phyloP scores from a whole-genome alignment of 139 green algal genomes.

The Tetradesmus lagerheimii region DNA sequence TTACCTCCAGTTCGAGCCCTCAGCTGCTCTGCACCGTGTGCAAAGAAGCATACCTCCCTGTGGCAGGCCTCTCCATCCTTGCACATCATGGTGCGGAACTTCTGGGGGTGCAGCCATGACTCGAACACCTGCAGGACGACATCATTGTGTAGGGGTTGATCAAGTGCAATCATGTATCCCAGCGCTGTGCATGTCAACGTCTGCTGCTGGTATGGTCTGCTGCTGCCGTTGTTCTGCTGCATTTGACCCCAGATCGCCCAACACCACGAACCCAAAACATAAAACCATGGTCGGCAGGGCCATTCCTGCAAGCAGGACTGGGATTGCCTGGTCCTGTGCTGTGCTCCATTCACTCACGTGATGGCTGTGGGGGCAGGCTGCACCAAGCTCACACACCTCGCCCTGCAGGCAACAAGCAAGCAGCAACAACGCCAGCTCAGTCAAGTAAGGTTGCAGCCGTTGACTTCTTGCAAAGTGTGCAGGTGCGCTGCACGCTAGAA shows the following conservation, averaged over 20 bases:
- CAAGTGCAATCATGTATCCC: no score
- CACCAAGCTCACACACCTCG: conserved; percentile 28
- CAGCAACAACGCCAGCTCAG: neutral
- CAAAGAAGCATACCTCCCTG: conserved; percentile 48
- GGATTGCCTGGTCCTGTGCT: no score
- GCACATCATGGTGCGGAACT: conserved; percentile 37
- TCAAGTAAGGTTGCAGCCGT: neutral
- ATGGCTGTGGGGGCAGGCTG: conserved; percentile 39
- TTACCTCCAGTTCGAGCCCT: conserved; percentile 34
- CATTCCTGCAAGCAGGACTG: no score
- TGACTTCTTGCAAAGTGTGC: neutral
- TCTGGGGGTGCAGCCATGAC: conserved; percentile 64
- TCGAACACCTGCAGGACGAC: conserved; percentile 91
- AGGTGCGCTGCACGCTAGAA: neutral
- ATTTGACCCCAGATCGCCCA: no score
- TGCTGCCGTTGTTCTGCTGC: no score
- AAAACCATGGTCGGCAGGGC: no score
- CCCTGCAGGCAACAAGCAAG: conserved; percentile 58
- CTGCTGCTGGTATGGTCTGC: no score
- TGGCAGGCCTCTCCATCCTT: conserved; percentile 40
- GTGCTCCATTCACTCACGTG: neutral
- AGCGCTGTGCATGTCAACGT: neutral
- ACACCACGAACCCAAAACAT: no score
- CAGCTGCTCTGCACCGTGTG: conserved; percentile 35
- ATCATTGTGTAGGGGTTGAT: no score